A percentile compares a stretch with the other conserved stretches of the same genome.
Evolutionary conservation across 352 stramenopile genomes (phyloP).

Genomic region (Phytophthora hybrid): DNA sequence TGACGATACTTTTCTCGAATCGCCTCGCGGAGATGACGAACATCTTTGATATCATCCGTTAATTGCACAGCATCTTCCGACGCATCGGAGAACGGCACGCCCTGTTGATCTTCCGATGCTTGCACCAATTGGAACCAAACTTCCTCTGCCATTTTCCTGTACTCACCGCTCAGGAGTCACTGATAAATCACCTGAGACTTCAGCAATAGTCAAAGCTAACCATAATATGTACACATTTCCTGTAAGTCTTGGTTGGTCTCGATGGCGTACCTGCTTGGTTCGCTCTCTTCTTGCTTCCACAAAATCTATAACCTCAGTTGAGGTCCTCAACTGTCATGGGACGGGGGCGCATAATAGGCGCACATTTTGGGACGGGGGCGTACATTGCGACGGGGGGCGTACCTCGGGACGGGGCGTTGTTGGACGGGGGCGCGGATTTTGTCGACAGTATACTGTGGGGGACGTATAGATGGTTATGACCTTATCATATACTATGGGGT

Average conservation of each 20-base stretch:
- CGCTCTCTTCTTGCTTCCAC: too few species aligned
- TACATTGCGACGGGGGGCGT: too few species aligned
- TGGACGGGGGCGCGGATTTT: too few species aligned
- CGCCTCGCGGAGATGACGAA: not conserved
- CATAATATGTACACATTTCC: not conserved
- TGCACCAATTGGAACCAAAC: conserved; percentile 7
- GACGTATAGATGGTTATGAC: too few species aligned
- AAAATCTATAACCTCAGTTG: too few species aligned
- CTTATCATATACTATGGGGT: too few species aligned
- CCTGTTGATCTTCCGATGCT: not conserved
- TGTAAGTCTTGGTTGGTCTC: not conserved
- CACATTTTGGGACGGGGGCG: too few species aligned
- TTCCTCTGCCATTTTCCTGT: not conserved
- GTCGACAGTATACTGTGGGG: too few species aligned
- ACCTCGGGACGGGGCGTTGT: too few species aligned
- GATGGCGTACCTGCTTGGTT: not conserved
- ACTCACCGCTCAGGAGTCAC: not conserved
- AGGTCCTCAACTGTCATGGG: too few species aligned
- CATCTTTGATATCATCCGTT: not conserved
- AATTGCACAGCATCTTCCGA: not conserved
- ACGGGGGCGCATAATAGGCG: too few species aligned
- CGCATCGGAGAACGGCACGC: not conserved
- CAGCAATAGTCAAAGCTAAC: not conserved
- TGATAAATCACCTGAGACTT: not conserved
- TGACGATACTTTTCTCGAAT: not conserved